Evolutionary conservation across 352 stramenopile genomes (phyloP).

Genomic region (Globisporangium recalcitrans): DNA sequence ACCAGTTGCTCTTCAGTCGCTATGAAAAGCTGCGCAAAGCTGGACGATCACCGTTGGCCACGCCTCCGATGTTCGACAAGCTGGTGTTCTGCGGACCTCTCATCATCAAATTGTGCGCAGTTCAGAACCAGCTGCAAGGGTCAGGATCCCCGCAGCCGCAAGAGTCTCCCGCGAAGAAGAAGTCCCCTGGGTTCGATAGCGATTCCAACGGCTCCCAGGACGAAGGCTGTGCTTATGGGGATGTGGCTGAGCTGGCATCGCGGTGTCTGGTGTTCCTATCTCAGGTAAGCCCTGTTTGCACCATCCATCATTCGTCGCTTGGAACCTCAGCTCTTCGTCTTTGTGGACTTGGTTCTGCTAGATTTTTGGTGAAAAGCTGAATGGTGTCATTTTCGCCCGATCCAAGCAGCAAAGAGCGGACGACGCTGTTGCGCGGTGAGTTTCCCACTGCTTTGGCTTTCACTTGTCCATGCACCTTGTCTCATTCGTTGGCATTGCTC

Average conservation of each 20-base stretch:
- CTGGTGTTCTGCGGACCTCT: slow-evolving; percentile 25
- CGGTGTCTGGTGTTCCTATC: slow-evolving; percentile 56
- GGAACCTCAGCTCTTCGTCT: background rate
- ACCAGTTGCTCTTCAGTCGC: slow-evolving; percentile 31
- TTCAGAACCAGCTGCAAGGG: slow-evolving; percentile 1
- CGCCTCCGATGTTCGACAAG: slow-evolving; percentile 25
- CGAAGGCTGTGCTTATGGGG: slow-evolving; percentile 14
- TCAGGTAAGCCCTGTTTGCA: slow-evolving; percentile 29
- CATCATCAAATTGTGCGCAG: slow-evolving; percentile 34
- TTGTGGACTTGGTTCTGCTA: slow-evolving; percentile 11
- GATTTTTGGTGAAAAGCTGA: slow-evolving; percentile 59
- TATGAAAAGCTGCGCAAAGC: slow-evolving; percentile 24
- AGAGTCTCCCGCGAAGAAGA: slow-evolving; percentile 1
- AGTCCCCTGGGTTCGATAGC: background rate
- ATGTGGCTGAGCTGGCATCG: slow-evolving; percentile 40
- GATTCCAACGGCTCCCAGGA: background rate
- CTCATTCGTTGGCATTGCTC: background rate
- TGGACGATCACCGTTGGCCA: background rate
- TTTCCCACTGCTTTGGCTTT: background rate
- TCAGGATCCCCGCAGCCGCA: slow-evolving; percentile 15
- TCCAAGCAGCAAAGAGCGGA: slow-evolving; percentile 9
- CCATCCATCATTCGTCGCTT: background rate
- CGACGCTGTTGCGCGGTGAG: slow-evolving; percentile 23
- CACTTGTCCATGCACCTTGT: background rate
- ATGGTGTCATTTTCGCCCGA: slow-evolving; percentile 41